phyloP scores from a whole-genome alignment of 208 protist species.

The Jaenimonas drosophilae region DNA sequence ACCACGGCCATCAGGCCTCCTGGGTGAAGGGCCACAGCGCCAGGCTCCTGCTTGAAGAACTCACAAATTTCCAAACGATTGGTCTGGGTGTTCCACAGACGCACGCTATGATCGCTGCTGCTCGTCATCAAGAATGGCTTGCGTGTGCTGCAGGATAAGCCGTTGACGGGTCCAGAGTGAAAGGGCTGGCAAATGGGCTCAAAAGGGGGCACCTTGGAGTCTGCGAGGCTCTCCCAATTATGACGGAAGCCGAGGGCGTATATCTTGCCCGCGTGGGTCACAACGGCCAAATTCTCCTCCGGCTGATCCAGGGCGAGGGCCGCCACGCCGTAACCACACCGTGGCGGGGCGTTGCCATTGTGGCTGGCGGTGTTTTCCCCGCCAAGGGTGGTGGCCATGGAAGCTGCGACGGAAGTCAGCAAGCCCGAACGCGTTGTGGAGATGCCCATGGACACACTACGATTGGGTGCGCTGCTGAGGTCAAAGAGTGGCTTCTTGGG shows the following conservation, averaged over 20 bases:
- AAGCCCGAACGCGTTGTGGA: no score
- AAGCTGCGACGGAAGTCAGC: no score
- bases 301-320: conserved; percentile 52
- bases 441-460: no score
- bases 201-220: conserved; percentile 29
- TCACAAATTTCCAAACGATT: conserved; percentile 81
- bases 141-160: conserved; percentile 88
- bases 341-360: no score
- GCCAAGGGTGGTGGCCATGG: no score
- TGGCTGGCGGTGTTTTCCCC: no score
- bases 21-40: conserved; percentile 91
- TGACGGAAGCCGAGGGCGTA: conserved; percentile 46
- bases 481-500: no score
- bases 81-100: conserved; percentile 94
- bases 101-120: conserved; percentile 85
- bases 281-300: conserved; percentile 55
- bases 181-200: conserved; percentile 72
- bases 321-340: conserved; percentile 23
- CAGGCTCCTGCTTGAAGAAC: conserved; percentile 77
- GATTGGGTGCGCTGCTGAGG: no score
- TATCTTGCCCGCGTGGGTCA: conserved; percentile 47
- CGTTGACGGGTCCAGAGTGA: conserved; percentile 79
- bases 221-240: conserved; percentile 26
- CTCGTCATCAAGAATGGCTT: conserved; percentile 93
- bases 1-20: conserved; percentile 91